These are phyloP conservation scores for Lotus japonicus DNA, from an alignment of 306 rosid species.

Conservation along the genomic window DNA sequence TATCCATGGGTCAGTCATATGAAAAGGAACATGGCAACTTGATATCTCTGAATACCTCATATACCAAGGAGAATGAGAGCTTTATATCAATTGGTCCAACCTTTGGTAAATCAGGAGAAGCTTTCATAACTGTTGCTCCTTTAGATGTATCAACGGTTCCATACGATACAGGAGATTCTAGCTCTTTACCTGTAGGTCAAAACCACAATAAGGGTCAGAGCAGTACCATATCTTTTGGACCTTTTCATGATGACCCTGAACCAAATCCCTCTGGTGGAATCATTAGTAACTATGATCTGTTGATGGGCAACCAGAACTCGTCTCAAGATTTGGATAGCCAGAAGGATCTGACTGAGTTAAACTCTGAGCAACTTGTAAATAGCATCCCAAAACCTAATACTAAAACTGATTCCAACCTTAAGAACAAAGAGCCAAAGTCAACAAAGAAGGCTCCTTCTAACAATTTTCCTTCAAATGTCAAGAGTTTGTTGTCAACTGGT, in stretches of 20 bases:
- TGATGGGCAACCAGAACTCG: slow-evolving; percentile 52
- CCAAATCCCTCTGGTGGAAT: slow-evolving; percentile 58
- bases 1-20: slow-evolving; percentile 70
- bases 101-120: slow-evolving; percentile 52
- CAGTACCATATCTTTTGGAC: slow-evolving; percentile 67
- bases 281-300: slow-evolving; percentile 53
- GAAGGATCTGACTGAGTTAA: slow-evolving; percentile 45
- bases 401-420: slow-evolving; percentile 36
- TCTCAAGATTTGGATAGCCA: slow-evolving; percentile 47
- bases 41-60: slow-evolving; percentile 60
- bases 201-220: slow-evolving; percentile 51
- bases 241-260: slow-evolving; percentile 51
- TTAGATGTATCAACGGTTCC: slow-evolving; percentile 40
- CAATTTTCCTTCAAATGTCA: slow-evolving; percentile 94
- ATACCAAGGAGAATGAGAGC: slow-evolving; percentile 55
- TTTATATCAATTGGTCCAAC: slow-evolving; percentile 55
- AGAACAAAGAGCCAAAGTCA: slow-evolving; percentile 63
- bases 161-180: slow-evolving; percentile 48
- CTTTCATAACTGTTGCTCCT: slow-evolving; percentile 55
- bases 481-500: slow-evolving; percentile 90
- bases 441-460: slow-evolving; percentile 71
- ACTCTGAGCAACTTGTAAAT: slow-evolving; percentile 42
- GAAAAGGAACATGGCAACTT: slow-evolving; percentile 53
- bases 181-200: slow-evolving; percentile 42
- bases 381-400: slow-evolving; percentile 32